Evolutionary conservation across 345 rosid species (phyloP).

Genomic region (Ceriops tagal): DNA sequence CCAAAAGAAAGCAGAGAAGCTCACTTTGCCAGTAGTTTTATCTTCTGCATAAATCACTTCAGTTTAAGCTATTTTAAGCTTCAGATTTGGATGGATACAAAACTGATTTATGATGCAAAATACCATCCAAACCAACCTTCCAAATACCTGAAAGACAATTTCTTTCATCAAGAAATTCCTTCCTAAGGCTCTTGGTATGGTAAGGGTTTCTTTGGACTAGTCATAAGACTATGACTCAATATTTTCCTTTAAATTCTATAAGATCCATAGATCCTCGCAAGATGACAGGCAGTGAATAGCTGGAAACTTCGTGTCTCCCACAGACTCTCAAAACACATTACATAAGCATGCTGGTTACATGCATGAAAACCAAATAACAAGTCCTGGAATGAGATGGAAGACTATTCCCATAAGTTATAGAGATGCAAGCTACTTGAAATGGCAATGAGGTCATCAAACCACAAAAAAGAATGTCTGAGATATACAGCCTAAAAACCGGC

Average conservation of each 20-base stretch:
- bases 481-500: neutral
- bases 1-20: neutral
- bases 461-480: slow-evolving; percentile 1
- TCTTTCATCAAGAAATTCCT: no score
- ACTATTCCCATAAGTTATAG: neutral
- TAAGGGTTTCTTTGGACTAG: no score
- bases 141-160: neutral
- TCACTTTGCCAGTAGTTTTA: neutral
- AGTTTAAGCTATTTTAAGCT: neutral
- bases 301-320: no score
- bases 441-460: slow-evolving; percentile 3
- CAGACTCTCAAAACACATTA: no score
- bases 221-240: no score
- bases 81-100: neutral
- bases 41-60: neutral
- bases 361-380: no score
- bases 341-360: no score
- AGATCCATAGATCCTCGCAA: no score
- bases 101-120: neutral
- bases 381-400: no score
- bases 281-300: no score
- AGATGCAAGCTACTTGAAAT: neutral
- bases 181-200: no score
- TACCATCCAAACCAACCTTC: neutral
- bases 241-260: no score